A percentile compares a stretch with the other conserved stretches of the same genome.
Evolutionary conservation across 2,329 filamentous ascomycete genomes (phyloP).

Genomic region (Diaporthe ilicicola): DNA sequence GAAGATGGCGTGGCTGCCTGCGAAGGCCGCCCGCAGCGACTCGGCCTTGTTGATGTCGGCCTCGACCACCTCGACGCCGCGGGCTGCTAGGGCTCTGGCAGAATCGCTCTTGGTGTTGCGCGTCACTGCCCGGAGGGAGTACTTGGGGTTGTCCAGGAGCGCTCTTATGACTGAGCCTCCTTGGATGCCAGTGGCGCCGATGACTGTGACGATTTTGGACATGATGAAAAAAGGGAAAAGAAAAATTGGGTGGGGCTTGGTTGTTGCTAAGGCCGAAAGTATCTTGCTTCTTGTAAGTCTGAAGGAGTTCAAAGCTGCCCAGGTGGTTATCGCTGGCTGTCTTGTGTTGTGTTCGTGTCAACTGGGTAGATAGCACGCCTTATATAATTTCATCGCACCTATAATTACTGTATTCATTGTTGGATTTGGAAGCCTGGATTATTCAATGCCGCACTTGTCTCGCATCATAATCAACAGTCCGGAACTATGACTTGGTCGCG

Average conservation of each 20-base stretch:
- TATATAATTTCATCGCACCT: background rate
- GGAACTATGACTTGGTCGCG: background rate
- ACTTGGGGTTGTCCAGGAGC: slow-evolving; percentile 39
- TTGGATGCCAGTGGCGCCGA: slow-evolving; percentile 45
- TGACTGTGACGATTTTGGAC: slow-evolving; percentile 41
- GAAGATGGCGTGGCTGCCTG: slow-evolving; percentile 42
- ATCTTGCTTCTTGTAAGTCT: background rate
- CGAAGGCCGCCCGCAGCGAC: slow-evolving; percentile 36
- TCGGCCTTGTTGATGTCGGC: slow-evolving; percentile 41
- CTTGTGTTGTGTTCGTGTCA: background rate
- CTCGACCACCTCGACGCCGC: slow-evolving; percentile 42
- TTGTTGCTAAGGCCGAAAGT: background rate
- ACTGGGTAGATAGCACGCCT: background rate
- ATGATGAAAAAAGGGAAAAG: too few relatives aligned
- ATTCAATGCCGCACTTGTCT: background rate
- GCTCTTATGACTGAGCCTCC: slow-evolving; percentile 46
- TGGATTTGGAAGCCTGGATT: background rate
- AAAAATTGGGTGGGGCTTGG: background rate
- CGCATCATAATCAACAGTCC: background rate
- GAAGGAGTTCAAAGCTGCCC: background rate
- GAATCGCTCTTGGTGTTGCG: slow-evolving; percentile 43
- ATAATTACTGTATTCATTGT: background rate
- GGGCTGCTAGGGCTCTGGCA: slow-evolving; percentile 39
- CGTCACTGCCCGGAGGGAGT: slow-evolving; percentile 43
- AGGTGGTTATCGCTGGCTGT: background rate